Base-by-base conservation (phyloP, 2,329 filamentous ascomycete genomes). In the Paecilomyces niveus region DNA sequence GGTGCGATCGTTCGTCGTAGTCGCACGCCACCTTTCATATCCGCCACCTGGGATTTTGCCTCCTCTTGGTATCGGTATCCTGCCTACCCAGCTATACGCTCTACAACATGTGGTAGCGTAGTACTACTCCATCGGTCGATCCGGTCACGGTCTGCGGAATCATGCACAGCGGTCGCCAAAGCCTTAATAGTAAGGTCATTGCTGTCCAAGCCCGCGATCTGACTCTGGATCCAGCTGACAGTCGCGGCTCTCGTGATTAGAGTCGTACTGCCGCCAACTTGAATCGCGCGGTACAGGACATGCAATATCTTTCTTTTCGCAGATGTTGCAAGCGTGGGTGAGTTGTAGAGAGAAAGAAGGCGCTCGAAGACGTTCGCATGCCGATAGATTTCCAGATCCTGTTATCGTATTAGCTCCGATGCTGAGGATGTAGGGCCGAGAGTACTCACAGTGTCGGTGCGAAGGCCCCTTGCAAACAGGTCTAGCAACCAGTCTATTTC, bases 401-500 rank as follows among this genome's bases (percentile, higher is more conserved):
- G 62, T 39, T 53, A 4, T 52, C 32, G 24, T 21, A 3, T 33
- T 53, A 13, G n/a, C 45, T 29, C 3, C 21, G 11, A 18, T 31
- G 7, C n/a, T n/a, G 6, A 57, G 26, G 26, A 15, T 3, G 55
- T 33, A 49, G 31, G 29, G 35, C 31, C 18, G 7, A 49, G 29
- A 56, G 29, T 21, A 70, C 72, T 60, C 81, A 82, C 73, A 79
- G 82, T 68, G 77, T 81, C 69, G 78, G 85, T 74, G 57, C 76
- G 69, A 55, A 78, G 74, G 85, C 85, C 85, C 67, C 87, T 85
- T 32, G 90, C 77, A 6, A 94, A 80, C 65, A 90, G 87, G 21
- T 82, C 80, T 4, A 95, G 75, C 6, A 93, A 80, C 90, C 90
- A 95, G 55, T 82, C 82, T 2, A 89, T 79, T 72, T 94, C 89